Percentiles rank a stretch among this genome's conserved stretches.
Conservation (phyloP, 2,329 filamentous ascomycete species). For the Xylariaceae sp. region DNA sequence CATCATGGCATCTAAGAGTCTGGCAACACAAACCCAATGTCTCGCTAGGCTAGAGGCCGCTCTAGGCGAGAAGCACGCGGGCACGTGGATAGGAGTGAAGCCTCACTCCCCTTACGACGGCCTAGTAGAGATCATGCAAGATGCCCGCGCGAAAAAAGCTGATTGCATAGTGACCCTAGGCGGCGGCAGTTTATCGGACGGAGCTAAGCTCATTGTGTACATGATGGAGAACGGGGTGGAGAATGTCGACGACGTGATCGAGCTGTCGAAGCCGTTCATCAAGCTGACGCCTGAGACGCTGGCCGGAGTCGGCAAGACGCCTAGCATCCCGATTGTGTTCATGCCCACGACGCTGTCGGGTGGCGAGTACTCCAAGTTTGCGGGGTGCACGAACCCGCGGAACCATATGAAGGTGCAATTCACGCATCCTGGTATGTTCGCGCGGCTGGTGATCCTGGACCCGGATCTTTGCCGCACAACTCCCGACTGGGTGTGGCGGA, state of each 20-base stretch:
- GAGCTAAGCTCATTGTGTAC: slow-evolving; percentile 28
- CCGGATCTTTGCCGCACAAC: slow-evolving; percentile 18
- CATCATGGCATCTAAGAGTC: slow-evolving; percentile 30
- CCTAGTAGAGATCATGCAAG: slow-evolving; percentile 26
- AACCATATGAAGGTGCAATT: slow-evolving; percentile 18
- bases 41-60: slow-evolving; percentile 23
- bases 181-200: slow-evolving; percentile 31
- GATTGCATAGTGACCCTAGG: slow-evolving; percentile 32
- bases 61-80: slow-evolving; percentile 25
- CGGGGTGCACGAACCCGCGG: slow-evolving; percentile 35
- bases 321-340: slow-evolving; percentile 34
- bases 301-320: slow-evolving; percentile 13
- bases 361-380: slow-evolving; percentile 37
- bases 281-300: slow-evolving; percentile 5
- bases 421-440: slow-evolving; percentile 15
- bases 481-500: slow-evolving; percentile 21
- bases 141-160: slow-evolving; percentile 19
- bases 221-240: slow-evolving; percentile 13
- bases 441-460: slow-evolving; percentile 19
- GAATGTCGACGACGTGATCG: slow-evolving; percentile 9
- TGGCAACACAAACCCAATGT: slow-evolving; percentile 28
- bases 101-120: slow-evolving; percentile 31
- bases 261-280: slow-evolving; percentile 12
- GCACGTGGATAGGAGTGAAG: slow-evolving; percentile 28
- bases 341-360: slow-evolving; percentile 40